Evolutionary conservation across 805 yeast genomes (phyloP).

Genomic region (Scheffersomyces amazonensis): DNA sequence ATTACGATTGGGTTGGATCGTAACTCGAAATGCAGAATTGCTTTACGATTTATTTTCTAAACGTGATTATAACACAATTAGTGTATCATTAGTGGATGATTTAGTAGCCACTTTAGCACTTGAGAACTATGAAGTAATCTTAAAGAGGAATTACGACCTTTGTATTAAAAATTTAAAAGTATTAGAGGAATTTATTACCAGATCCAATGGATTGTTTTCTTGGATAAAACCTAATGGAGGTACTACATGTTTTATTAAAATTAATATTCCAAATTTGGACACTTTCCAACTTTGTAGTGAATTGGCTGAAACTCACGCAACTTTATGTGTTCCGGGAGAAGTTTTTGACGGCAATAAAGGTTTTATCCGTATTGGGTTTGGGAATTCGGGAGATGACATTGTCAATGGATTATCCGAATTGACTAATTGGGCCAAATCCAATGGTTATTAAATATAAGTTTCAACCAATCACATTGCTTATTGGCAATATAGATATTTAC

Average conservation of each 20-base stretch:
- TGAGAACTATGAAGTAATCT: conserved; percentile 25
- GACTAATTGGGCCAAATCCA: conserved; percentile 8
- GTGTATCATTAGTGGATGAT: conserved; percentile 48
- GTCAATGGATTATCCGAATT: conserved; percentile 28
- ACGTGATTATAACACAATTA: conserved; percentile 51
- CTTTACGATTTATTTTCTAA: conserved; percentile 31
- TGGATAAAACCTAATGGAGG: conserved; percentile 50
- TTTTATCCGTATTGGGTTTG: conserved; percentile 47
- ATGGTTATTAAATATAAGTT: too few species aligned
- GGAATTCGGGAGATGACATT: conserved; percentile 36
- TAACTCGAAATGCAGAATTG: conserved; percentile 27
- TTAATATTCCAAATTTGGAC: conserved; percentile 22
- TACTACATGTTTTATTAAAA: conserved; percentile 41
- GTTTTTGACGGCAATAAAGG: conserved; percentile 40
- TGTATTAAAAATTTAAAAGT: conserved; percentile 36
- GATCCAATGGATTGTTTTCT: conserved; percentile 26
- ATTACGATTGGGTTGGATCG: conserved; percentile 52
- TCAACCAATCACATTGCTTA: too few species aligned
- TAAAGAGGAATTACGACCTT: conserved; percentile 37
- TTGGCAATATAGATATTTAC: too few species aligned
- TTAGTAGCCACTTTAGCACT: conserved; percentile 42
- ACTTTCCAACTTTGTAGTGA: conserved; percentile 32
- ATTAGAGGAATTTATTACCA: conserved; percentile 29
- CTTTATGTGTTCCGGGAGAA: conserved; percentile 50
- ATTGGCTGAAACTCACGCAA: conserved; percentile 30